Evolutionary conservation across 441 rosid species (phyloP).

Genomic region (Arabidopsis hybrid): DNA sequence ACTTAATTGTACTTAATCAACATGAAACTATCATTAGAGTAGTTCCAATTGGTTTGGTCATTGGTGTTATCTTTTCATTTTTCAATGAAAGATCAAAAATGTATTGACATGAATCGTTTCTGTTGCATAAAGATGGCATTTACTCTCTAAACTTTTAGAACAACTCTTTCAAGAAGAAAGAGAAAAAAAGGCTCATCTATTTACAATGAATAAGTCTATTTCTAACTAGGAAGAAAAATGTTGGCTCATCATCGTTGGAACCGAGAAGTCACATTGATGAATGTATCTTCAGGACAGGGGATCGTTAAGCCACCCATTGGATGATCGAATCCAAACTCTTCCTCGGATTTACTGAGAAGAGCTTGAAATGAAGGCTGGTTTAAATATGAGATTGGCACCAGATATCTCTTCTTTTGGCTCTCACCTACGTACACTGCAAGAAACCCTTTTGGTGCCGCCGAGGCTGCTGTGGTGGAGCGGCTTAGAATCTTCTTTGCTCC

Average conservation of each 20-base stretch:
- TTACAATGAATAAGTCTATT: slow-evolving; percentile 15
- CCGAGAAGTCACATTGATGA: slow-evolving; percentile 34
- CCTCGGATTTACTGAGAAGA: slow-evolving; percentile 26
- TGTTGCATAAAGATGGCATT: too few relatives aligned
- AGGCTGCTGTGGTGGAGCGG: background rate
- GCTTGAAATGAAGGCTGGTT: slow-evolving; percentile 36
- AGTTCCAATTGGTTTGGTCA: too few relatives aligned
- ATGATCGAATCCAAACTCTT: slow-evolving; percentile 38
- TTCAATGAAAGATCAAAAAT: too few relatives aligned
- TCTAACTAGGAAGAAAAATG: background rate
- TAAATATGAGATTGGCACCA: slow-evolving; percentile 40
- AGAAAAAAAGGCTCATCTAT: background rate
- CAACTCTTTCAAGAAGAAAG: slow-evolving; percentile 23
- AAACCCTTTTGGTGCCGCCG: slow-evolving; percentile 37
- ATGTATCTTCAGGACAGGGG: slow-evolving; percentile 25
- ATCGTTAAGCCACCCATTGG: slow-evolving; percentile 44
- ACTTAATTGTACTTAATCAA: too few relatives aligned
- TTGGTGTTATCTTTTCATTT: too few relatives aligned
- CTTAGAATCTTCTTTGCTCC: too few relatives aligned
- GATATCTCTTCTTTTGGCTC: slow-evolving; percentile 38
- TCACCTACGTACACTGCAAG: slow-evolving; percentile 47
- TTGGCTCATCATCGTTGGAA: slow-evolving; percentile 11
- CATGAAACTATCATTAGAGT: too few relatives aligned
- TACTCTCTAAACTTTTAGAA: background rate
- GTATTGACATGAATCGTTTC: too few relatives aligned